Conservation (phyloP, 305 asterid species). For the Petunia hybrid region DNA sequence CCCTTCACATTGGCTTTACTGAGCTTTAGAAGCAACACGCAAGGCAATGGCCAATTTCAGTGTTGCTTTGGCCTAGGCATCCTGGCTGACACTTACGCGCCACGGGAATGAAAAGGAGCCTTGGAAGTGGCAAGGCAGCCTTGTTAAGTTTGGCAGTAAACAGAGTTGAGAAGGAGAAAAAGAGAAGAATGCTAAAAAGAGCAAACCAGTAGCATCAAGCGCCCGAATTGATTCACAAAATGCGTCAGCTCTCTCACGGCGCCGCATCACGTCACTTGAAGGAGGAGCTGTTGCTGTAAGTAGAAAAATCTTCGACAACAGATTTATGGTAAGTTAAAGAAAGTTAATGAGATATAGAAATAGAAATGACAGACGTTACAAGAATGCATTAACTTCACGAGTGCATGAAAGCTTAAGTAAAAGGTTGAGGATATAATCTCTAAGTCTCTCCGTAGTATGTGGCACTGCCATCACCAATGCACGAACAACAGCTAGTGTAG, state of each 20-base stretch:
- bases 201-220: slow-evolving; percentile 93
- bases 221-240: slow-evolving; percentile 98
- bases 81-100: too few species aligned
- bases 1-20: too few species aligned
- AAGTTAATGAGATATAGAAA: slow-evolving; percentile 33
- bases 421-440: slow-evolving; percentile 91
- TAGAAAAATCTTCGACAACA: slow-evolving; percentile 88
- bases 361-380: background rate
- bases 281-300: slow-evolving; percentile 72
- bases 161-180: slow-evolving; percentile 24
- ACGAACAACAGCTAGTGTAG: slow-evolving; percentile 89
- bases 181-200: slow-evolving; percentile 34
- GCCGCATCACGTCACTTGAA: slow-evolving; percentile 73
- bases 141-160: background rate
- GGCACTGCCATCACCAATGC: slow-evolving; percentile 93
- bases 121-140: too few species aligned
- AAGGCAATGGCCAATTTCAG: too few species aligned
- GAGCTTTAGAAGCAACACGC: too few species aligned
- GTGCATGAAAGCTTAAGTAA: slow-evolving; percentile 34
- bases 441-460: slow-evolving; percentile 81
- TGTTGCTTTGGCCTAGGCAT: too few species aligned
- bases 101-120: too few species aligned
- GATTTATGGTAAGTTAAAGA: slow-evolving; percentile 81
- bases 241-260: slow-evolving; percentile 86
- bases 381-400: slow-evolving; percentile 21